Base-by-base conservation (phyloP, 257 asterid genomes). In the Petunia axillaris region DNA sequence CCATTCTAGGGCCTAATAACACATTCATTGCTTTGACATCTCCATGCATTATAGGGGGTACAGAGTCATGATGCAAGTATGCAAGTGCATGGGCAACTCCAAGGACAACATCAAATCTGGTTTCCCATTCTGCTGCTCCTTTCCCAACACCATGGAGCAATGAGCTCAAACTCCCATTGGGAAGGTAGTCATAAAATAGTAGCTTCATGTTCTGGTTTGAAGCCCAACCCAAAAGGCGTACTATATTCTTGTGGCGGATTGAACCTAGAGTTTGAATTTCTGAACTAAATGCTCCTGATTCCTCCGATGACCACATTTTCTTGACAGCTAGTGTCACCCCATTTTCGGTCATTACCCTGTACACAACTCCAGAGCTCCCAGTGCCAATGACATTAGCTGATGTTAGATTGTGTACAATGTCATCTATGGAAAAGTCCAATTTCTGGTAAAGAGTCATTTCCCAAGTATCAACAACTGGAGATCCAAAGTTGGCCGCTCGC, bases 21-120 rank as follows among this genome's bases (percentile, higher is more conserved):
- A 95, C 96, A 76, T 95, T 95, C 99, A 95, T 95, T 71, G 98
- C 99, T 82, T 95, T 95, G 58, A 95, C 97, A 82, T 95, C 99
- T 41, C 99, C 99, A 73, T 95, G 99, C 90, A 95, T 90, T 64
- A 95, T 94, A 0, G 98, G 90, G 38, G 99, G 99, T 36, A 93
- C 90, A 48, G 98, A 95, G 25, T 95, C 99, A 78, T 95, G 97
- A 84, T 95, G 99, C 79, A 95, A 81, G 82, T 95, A 95, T 1
- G 97, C 89, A 2, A 95, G 89, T 1, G 99, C 98, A 58, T 95
- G 99, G 4, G 96, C 97, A 5, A 94, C 85, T 9, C 98, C 97
- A n/a, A 95, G 77, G 15, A 93, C 75, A 15, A 95, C 86, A 4
- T 91, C 97, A 53, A 87, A 90, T 81, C 99, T 88, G 0, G 92